phyloP scores from a whole-genome alignment of 371 early-diverging fungal species.

The Mortierella sp. region DNA sequence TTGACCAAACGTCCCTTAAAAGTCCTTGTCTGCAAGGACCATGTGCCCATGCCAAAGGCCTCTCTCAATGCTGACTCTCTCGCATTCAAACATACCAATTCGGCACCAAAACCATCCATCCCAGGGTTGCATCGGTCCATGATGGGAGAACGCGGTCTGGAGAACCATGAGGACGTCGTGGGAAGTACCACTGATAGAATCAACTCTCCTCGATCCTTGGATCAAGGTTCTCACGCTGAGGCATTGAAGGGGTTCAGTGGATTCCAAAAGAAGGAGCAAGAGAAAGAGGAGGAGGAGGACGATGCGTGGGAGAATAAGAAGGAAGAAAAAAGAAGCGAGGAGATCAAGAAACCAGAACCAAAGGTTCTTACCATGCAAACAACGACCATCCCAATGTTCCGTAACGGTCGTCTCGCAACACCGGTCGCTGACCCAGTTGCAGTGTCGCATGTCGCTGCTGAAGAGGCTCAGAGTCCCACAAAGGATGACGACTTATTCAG shows the following conservation, averaged over 20 bases:
- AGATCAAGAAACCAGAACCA: slow-evolving; percentile 1
- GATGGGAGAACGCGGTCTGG: slow-evolving; percentile 27
- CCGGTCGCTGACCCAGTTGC: slow-evolving; percentile 8
- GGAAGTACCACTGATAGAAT: neutral
- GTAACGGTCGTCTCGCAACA: slow-evolving; percentile 13
- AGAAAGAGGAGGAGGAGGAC: neutral
- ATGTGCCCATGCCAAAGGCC: slow-evolving; percentile 36
- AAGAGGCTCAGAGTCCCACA: slow-evolving; percentile 22
- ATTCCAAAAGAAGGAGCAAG: neutral
- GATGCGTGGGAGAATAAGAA: neutral
- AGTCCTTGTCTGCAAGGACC: slow-evolving; percentile 50
- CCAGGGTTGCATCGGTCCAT: slow-evolving; percentile 40
- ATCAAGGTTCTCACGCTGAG: slow-evolving; percentile 35
- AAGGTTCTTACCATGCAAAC: neutral
- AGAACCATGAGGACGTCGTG: neutral
- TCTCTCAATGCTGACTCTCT: slow-evolving; percentile 24
- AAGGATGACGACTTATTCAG: slow-evolving; percentile 46
- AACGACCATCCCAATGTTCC: slow-evolving; percentile 26
- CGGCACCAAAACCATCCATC: slow-evolving; percentile 35
- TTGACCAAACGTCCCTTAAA: slow-evolving; percentile 27
- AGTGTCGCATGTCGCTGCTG: slow-evolving; percentile 5
- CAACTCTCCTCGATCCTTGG: slow-evolving; percentile 36
- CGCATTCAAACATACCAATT: slow-evolving; percentile 25
- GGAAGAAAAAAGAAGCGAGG: neutral
- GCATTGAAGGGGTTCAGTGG: slow-evolving; percentile 1